Conservation (phyloP, 1,139 yeast genomes). For the Scheffersomyces cryptocercus region DNA sequence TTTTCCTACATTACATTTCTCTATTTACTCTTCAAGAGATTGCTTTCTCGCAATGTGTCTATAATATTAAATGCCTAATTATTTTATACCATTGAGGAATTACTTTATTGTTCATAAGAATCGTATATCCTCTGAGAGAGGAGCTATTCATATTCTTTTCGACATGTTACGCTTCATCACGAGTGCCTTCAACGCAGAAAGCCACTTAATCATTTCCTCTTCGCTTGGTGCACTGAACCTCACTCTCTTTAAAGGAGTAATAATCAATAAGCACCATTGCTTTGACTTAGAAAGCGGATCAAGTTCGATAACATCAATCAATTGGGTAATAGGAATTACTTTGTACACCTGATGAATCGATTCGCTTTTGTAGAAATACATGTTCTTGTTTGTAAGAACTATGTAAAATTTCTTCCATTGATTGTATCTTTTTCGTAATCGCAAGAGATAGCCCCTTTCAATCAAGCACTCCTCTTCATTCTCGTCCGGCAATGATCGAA, state of each 20-base stretch:
- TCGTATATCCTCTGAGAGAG: too few relatives aligned
- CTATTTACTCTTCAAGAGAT: too few relatives aligned
- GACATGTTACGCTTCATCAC: conserved; percentile 3
- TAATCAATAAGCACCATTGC: conserved; percentile 48
- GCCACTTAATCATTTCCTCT: conserved; percentile 52
- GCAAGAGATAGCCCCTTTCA: conserved; percentile 41
- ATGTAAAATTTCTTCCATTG: conserved; percentile 51
- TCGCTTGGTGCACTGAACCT: conserved; percentile 48
- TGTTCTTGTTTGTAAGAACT: conserved; percentile 40
- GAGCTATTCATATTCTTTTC: too few relatives aligned
- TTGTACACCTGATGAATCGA: conserved; percentile 19
- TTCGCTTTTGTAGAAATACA: conserved; percentile 41
- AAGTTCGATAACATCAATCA: conserved; percentile 56
- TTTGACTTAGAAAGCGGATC: conserved; percentile 49
- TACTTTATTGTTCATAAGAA: too few relatives aligned
- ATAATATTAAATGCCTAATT: too few relatives aligned
- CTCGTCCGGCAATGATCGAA: neutral
- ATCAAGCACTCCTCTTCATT: conserved; percentile 34
- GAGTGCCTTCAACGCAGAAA: conserved; percentile 41
- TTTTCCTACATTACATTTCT: too few relatives aligned
- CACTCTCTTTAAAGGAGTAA: conserved; percentile 47
- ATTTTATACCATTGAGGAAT: too few relatives aligned
- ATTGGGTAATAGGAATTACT: conserved; percentile 31
- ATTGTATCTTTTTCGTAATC: conserved; percentile 43
- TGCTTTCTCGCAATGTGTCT: too few relatives aligned